phyloP scores from a whole-genome alignment of 306 rosid genomes.

The Sindora glabra region DNA sequence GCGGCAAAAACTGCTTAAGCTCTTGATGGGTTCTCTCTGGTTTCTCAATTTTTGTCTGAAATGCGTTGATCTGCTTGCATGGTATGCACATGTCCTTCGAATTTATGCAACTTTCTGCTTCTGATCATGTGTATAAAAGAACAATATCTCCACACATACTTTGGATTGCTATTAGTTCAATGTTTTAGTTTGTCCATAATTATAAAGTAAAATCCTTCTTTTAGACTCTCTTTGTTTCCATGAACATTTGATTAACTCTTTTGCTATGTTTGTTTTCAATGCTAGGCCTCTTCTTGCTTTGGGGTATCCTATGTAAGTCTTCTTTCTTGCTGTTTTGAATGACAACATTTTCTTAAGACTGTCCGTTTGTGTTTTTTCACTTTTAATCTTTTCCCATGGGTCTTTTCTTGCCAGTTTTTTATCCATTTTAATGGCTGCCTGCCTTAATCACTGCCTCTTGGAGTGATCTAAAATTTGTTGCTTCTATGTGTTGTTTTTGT shows the following conservation, averaged over 20 bases:
- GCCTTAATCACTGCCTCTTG: neutral
- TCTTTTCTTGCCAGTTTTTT: neutral
- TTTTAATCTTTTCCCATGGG: neutral
- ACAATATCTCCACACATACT: neutral
- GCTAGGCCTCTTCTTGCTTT: conserved; percentile 54
- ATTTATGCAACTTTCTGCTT: neutral
- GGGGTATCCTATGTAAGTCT: conserved; percentile 56
- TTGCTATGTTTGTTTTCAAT: neutral
- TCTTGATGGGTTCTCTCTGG: conserved; percentile 23
- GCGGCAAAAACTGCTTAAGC: neutral
- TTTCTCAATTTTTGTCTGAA: conserved; percentile 24
- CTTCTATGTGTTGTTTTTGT: neutral
- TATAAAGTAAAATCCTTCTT: neutral
- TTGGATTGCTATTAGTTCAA: neutral
- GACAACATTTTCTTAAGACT: neutral
- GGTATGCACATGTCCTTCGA: conserved; percentile 16
- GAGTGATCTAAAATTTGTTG: neutral
- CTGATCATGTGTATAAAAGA: neutral
- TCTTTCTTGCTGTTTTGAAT: neutral
- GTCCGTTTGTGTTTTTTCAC: neutral
- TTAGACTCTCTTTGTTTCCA: neutral
- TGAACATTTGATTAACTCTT: neutral
- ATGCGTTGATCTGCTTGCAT: conserved; percentile 30
- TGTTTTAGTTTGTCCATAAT: neutral
- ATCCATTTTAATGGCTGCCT: neutral